Evolutionary conservation across 2,329 filamentous ascomycete genomes (phyloP).

Genomic region (Microsporum ferrugineum): DNA sequence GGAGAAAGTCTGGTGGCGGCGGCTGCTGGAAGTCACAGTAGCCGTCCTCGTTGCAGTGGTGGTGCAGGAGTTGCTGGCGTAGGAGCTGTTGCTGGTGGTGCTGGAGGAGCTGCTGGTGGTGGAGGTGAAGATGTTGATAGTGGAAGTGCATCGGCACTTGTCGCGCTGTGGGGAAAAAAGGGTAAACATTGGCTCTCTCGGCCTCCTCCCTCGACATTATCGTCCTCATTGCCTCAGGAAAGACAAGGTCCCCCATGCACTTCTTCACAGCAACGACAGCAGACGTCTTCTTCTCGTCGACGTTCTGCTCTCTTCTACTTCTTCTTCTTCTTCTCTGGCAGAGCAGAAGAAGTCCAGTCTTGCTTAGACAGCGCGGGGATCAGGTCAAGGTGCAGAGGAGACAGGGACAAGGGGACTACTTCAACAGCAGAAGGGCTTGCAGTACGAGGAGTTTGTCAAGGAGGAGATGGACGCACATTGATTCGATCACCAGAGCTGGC

Average conservation of each 20-base stretch:
- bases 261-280: not conserved
- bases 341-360: not conserved
- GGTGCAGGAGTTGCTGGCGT: not conserved
- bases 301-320: not conserved
- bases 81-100: not conserved
- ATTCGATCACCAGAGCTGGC: not conserved
- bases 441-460: not conserved
- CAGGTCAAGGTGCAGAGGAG: not conserved
- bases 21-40: not conserved
- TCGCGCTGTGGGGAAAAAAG: slow-evolving; percentile 1
- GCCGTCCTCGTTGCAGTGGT: not conserved
- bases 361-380: not conserved
- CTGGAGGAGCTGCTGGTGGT: not conserved
- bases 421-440: not conserved
- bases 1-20: not conserved
- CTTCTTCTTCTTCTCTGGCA: not conserved
- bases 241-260: not conserved
- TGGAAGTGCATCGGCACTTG: slow-evolving; percentile 1
- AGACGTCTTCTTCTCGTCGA: not conserved
- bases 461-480: not conserved
- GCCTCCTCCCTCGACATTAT: not conserved
- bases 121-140: not conserved
- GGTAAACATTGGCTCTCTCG: not conserved
- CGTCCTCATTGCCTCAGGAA: not conserved
- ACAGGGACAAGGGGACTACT: not conserved